Percentiles rank a stretch among this genome's conserved stretches.
phyloP scores from a whole-genome alignment of 805 yeast genomes.

The Ogataea pignaliae region DNA sequence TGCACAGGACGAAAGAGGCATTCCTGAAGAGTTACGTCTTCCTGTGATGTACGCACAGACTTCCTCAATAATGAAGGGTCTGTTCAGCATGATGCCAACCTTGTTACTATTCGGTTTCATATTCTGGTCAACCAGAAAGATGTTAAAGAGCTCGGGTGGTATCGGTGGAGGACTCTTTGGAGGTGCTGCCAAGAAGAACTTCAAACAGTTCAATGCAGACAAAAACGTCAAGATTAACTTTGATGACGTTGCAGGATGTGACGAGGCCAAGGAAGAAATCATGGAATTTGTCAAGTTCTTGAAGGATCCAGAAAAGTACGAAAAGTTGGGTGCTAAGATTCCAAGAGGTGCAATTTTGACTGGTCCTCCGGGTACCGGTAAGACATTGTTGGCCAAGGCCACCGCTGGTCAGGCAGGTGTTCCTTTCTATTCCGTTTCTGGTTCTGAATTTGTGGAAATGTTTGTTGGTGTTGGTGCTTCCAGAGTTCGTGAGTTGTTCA shows the following conservation, averaged over 20 bases:
- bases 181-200: constrained; percentile 60
- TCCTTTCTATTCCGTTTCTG: constrained; percentile 86
- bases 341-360: constrained; percentile 93
- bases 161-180: constrained; percentile 58
- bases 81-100: constrained; percentile 78
- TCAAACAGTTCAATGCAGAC: constrained; percentile 78
- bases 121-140: constrained; percentile 55
- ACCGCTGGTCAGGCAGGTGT: constrained; percentile 97
- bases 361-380: constrained; percentile 98
- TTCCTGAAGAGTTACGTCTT: constrained; percentile 64
- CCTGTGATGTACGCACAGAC: constrained; percentile 75
- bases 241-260: constrained; percentile 91
- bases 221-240: constrained; percentile 78
- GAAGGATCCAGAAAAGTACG: constrained; percentile 81
- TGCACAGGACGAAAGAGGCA: constrained; percentile 64
- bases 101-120: constrained; percentile 75
- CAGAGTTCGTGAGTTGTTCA: constrained; percentile 87
- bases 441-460: constrained; percentile 96
- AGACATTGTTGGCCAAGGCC: constrained; percentile 86
- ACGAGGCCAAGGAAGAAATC: constrained; percentile 90
- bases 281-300: constrained; percentile 92
- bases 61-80: constrained; percentile 56
- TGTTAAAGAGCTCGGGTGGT: constrained; percentile 53
- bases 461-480: constrained; percentile 96
- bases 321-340: constrained; percentile 85